Percentiles rank a stretch among this genome's conserved stretches.
Conservation (phyloP, 2,329 filamentous ascomycete species). For the Pseudocercospora cruenta region DNA sequence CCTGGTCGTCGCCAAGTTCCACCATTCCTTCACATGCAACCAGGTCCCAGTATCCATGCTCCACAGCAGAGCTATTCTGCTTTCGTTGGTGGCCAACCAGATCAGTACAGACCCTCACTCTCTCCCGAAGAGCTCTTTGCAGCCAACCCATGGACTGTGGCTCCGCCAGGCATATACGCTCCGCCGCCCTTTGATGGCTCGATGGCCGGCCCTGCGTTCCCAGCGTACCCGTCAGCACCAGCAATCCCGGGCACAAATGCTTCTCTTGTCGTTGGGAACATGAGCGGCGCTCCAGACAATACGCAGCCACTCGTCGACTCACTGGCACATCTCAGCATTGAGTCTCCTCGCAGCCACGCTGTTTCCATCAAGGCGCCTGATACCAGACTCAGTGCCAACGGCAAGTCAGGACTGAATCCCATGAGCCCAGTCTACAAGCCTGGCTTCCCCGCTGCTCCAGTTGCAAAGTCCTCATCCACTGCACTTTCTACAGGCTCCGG, state of each 20-base stretch:
- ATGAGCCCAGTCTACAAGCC: constrained; percentile 46
- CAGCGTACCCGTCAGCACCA: constrained; percentile 16
- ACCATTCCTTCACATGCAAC: constrained; percentile 29
- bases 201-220: constrained; percentile 27
- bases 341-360: constrained; percentile 35
- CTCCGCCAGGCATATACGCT: constrained; percentile 31
- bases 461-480: constrained; percentile 5
- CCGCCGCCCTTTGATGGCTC: constrained; percentile 38
- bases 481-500: not conserved
- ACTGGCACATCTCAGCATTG: constrained; percentile 24
- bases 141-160: constrained; percentile 28
- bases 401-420: constrained; percentile 41
- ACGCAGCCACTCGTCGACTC: constrained; percentile 30
- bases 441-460: constrained; percentile 9
- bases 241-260: constrained; percentile 5
- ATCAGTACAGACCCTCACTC: constrained; percentile 23
- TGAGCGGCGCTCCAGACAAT: constrained; percentile 22
- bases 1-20: constrained; percentile 27
- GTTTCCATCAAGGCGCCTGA: constrained; percentile 41
- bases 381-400: constrained; percentile 24
- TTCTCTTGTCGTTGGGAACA: not conserved
- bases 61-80: constrained; percentile 2
- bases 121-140: constrained; percentile 28
- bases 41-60: not conserved
- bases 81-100: constrained; percentile 19